These are phyloP conservation scores for Saposhnikovia divaricata DNA, from an alignment of 129 eudicot genomes.

Conservation along the genomic window DNA sequence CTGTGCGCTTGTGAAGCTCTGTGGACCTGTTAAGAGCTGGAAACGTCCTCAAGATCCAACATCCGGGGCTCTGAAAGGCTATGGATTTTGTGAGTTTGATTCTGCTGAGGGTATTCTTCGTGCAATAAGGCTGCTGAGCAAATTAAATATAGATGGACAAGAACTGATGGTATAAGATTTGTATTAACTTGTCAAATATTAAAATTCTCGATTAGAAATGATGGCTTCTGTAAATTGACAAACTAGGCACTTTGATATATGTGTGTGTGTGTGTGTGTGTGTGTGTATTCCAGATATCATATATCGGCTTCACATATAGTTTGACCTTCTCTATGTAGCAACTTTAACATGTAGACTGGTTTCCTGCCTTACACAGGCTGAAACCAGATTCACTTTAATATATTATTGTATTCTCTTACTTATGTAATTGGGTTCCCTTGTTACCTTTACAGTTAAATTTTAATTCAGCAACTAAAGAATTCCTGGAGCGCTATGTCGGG, in stretches of 20 bases:
- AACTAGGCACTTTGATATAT: background rate
- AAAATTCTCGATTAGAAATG: background rate
- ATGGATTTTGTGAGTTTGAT: conserved; percentile 96
- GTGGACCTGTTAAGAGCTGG: conserved; percentile 98
- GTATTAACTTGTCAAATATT: conserved; percentile 4
- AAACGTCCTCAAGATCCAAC: conserved; percentile 89
- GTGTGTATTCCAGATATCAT: background rate
- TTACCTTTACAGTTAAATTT: conserved; percentile 55
- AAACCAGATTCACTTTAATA: background rate
- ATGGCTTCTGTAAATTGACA: background rate
- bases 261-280: background rate
- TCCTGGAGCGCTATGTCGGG: conserved; percentile 63
- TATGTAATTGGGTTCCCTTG: conserved; percentile 4
- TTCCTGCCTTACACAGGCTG: background rate
- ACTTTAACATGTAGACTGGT: background rate
- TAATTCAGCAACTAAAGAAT: conserved; percentile 59
- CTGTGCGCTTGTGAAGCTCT: conserved; percentile 43
- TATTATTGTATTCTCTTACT: background rate
- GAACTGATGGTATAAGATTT: conserved; percentile 60
- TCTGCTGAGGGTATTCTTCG: conserved; percentile 95
- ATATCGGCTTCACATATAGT: background rate
- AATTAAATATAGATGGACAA: conserved; percentile 89
- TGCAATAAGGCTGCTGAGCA: conserved; percentile 74
- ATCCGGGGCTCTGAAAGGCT: conserved; percentile 67
- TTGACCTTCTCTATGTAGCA: background rate